These are phyloP conservation scores for Tulasnella sp. DNA, from an alignment of 768 basidiomycete genomes.

Conservation along the genomic window DNA sequence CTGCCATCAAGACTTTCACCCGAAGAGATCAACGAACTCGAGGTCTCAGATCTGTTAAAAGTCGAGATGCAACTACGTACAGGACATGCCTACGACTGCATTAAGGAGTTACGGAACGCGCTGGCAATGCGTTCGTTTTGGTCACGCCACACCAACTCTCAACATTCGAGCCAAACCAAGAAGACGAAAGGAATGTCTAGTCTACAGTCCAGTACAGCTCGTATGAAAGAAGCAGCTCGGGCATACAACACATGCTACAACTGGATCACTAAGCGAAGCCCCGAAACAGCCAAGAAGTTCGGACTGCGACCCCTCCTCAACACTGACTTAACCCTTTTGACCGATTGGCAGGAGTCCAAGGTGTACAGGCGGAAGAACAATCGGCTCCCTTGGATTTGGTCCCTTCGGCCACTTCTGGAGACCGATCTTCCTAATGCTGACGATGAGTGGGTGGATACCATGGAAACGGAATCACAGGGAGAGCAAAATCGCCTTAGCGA, in stretches of 20 bases:
- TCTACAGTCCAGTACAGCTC: background rate
- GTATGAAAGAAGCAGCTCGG: background rate
- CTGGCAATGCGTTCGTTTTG: background rate
- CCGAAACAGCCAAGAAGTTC: background rate
- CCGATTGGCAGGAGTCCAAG: background rate
- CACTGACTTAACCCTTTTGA: background rate
- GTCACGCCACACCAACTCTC: background rate
- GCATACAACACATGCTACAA: background rate
- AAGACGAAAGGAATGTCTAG: background rate
- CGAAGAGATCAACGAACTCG: background rate
- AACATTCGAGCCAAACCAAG: background rate
- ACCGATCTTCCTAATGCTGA: too few relatives aligned
- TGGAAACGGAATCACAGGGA: background rate
- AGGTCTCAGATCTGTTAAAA: background rate
- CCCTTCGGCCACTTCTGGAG: background rate
- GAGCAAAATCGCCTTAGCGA: background rate
- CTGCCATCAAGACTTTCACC: background rate
- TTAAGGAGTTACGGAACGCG: background rate
- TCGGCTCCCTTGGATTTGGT: background rate
- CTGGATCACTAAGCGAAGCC: background rate
- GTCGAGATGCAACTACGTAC: background rate
- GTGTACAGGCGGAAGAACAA: background rate
- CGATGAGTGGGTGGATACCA: background rate
- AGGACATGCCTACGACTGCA: background rate
- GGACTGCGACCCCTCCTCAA: background rate